Base-by-base conservation (phyloP, 2,329 filamentous ascomycete species). In the Stachybotrys chlorohalonatus region DNA sequence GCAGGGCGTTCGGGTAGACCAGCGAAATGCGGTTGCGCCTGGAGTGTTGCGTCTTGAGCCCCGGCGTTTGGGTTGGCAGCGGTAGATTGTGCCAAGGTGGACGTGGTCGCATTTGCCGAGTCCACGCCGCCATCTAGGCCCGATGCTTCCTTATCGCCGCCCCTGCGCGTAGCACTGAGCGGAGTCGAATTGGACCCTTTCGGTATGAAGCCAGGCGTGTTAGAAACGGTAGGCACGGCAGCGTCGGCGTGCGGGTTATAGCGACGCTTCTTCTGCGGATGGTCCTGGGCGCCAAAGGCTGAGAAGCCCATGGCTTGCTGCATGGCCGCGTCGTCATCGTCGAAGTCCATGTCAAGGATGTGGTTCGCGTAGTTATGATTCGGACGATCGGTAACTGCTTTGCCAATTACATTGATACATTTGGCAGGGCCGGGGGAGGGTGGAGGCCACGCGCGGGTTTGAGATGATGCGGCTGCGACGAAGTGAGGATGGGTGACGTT, bases 291-390 rank as follows among this genome's bases (percentile, higher is more conserved):
- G 60, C 87, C 87, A 64, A 92, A 92, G 55, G 81, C 79, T 8
- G 84, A 79, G 69, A 91, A 91, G 58, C 88, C 88, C 84, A 91
- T 86, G 50, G 81, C 78, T 47, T 81, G 79, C 24, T 84, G 84
- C 67, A 89, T 83, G 53, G 80, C 80, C 47, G 73, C 71, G 51
- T 80, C 75, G 17, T 65, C 65, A n/a, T 57, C 59, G 45, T 60
- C 55, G 46, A 52, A 24, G 45, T 63, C 60, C 62, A 60, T 61
- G 36, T 42, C 24, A 24, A 24, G 24, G 24, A 24, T 24, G 24
- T 24, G 24, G 24, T 24, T 24, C 24, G 24, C 24, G 24, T 24
- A 24, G 2, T 24, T 24, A 24, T 24, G 24, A 24, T 24, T 24
- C 24, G 24, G 24, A 24, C 24, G 24, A 24, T 24, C 24, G 24